These are phyloP conservation scores for Sedum album DNA, from an alignment of 164 flowering plant genomes.

Conservation along the genomic window DNA sequence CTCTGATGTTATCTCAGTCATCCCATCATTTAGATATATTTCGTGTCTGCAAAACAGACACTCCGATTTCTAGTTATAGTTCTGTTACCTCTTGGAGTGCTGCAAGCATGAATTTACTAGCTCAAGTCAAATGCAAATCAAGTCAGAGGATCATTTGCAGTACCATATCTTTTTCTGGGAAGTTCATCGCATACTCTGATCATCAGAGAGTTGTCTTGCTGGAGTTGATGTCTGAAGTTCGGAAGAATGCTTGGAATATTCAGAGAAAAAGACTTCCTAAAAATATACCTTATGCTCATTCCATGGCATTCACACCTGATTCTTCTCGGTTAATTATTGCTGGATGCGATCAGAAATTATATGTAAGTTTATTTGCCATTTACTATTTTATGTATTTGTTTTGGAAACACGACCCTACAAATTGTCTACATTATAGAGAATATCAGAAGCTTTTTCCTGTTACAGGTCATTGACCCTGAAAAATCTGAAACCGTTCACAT, in stretches of 20 bases:
- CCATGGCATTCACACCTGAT: constrained; percentile 66
- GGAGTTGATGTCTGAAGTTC: constrained; percentile 33
- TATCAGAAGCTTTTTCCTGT: background rate
- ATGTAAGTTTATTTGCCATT: constrained; percentile 30
- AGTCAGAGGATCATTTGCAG: constrained; percentile 74
- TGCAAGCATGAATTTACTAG: constrained; percentile 43
- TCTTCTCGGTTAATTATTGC: constrained; percentile 67
- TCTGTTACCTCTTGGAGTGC: constrained; percentile 25
- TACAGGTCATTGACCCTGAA: constrained; percentile 60
- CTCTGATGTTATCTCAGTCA: constrained; percentile 63
- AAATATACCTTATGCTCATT: constrained; percentile 73
- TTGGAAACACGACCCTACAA: too few species aligned
- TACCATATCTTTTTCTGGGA: constrained; percentile 57
- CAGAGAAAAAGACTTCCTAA: constrained; percentile 52
- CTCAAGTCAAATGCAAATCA: constrained; percentile 56
- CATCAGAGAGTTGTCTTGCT: constrained; percentile 53
- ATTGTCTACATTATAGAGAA: background rate
- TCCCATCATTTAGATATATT: constrained; percentile 48
- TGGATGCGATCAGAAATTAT: constrained; percentile 74
- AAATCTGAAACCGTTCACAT: constrained; percentile 38
- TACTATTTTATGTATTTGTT: background rate
- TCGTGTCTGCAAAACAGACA: constrained; percentile 28
- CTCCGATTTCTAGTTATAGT: constrained; percentile 18
- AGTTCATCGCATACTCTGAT: constrained; percentile 74
- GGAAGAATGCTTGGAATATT: constrained; percentile 37